Base-by-base conservation (phyloP, 2,329 filamentous ascomycete genomes). In the Fusarium clavum region DNA sequence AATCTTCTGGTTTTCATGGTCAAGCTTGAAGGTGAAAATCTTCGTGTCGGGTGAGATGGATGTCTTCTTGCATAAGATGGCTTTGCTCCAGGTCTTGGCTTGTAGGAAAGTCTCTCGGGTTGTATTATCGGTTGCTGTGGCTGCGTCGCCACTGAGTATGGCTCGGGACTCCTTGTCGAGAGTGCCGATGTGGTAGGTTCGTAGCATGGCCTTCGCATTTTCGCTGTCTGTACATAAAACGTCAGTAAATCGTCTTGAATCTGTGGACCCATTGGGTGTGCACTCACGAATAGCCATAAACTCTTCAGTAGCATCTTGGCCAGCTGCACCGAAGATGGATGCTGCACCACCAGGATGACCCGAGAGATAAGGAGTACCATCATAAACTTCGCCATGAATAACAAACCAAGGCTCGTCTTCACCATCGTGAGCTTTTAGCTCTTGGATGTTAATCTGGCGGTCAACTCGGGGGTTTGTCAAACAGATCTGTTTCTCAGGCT, bases 141-240 rank as follows among this genome's bases (percentile, higher is more conserved):
- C 47, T 44, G 46, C 65, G 60, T 83, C 78, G 2, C 80, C 79
- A n/a, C 84, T 82, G 4, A 96, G 84, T 41, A 84, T 82, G 8
- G 84, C 83, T 8, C 64, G 73, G 2, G 90, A 87, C 22, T 83
- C 83, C 69, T 88, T 82, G 72, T 92, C 88, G 14, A 97, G 86
- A 1, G 89, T 89, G 53, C 94, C 94, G 70, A 98, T 90, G 79
- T 98, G 94, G 76, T 97, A 97, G 46, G 86, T 81, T 13, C 88
- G 86, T 91, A 98, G 94, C 94, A 97, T 97, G 20, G 86, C 87
- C 81, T 97, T 97, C 34, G 94, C 94, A 18, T 92, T 97, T 81
- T 97, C 94, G 77, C 92, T 94, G 78, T 97, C 93, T 95, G 76
- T 60, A 10, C n/a, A 12, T 4, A 8, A 34, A 32, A 40, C 58